These are phyloP conservation scores for Paraphoma chrysanthemicola DNA, from an alignment of 2,329 filamentous ascomycete species.

Conservation along the genomic window DNA sequence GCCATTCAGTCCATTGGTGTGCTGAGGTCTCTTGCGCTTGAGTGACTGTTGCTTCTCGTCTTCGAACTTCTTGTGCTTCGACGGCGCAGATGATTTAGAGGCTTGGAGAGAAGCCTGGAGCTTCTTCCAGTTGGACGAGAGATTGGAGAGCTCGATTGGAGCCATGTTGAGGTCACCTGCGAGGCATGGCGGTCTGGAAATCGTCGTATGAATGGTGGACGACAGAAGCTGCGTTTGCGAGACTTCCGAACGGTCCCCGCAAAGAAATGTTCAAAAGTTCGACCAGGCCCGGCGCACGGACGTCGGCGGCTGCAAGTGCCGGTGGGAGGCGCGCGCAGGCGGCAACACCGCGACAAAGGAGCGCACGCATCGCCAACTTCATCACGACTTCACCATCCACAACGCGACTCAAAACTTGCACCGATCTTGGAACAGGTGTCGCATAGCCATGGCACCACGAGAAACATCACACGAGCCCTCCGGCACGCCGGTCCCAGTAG, in stretches of 20 bases:
- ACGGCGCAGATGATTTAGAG: slow-evolving; percentile 40
- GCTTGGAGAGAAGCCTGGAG: slow-evolving; percentile 66
- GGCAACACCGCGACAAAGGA: slow-evolving; percentile 36
- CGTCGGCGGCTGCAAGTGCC: not conserved
- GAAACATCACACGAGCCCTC: slow-evolving; percentile 61
- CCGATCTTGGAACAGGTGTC: slow-evolving; percentile 12
- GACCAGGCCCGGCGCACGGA: not conserved
- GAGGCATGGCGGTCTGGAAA: slow-evolving; percentile 34
- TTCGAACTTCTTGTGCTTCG: slow-evolving; percentile 32
- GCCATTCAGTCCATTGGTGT: slow-evolving; percentile 23
- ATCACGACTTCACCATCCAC: slow-evolving; percentile 40
- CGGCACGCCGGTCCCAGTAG: slow-evolving; percentile 65
- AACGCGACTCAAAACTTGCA: slow-evolving; percentile 29
- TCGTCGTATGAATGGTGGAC: slow-evolving; percentile 18
- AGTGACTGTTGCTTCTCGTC: slow-evolving; percentile 31
- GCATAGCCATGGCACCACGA: slow-evolving; percentile 59
- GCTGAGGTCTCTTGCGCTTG: slow-evolving; percentile 43
- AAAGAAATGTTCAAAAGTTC: slow-evolving; percentile 28
- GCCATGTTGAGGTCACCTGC: slow-evolving; percentile 42
- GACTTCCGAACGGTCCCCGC: slow-evolving; percentile 9
- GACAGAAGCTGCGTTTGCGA: slow-evolving; percentile 17
- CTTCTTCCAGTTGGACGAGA: slow-evolving; percentile 76
- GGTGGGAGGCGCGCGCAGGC: slow-evolving; percentile 12
- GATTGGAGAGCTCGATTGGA: slow-evolving; percentile 49
- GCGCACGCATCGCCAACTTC: slow-evolving; percentile 24